phyloP scores from a whole-genome alignment of 2,329 filamentous ascomycete species.

The Neonectria hederae region DNA sequence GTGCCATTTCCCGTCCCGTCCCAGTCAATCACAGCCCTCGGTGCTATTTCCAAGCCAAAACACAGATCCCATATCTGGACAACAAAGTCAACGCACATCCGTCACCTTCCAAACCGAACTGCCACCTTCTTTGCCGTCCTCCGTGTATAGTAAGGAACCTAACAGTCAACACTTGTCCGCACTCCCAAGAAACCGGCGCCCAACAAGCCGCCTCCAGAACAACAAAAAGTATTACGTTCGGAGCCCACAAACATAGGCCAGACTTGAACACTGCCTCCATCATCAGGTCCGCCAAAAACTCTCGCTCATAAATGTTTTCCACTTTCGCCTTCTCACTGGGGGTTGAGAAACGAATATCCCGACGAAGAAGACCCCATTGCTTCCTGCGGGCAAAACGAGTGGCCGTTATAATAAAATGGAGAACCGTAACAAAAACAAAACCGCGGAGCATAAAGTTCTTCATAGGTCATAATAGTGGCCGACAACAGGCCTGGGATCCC shows the following conservation, averaged over 20 bases:
- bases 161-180: slow-evolving; percentile 12
- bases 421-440: background rate
- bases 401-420: slow-evolving; percentile 11
- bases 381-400: slow-evolving; percentile 12
- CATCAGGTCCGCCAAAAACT: background rate
- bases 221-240: slow-evolving; percentile 15
- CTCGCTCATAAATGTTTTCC: background rate
- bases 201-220: slow-evolving; percentile 9
- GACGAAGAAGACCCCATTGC: slow-evolving; percentile 4
- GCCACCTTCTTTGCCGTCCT: slow-evolving; percentile 1
- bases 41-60: slow-evolving; percentile 11
- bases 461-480: slow-evolving; percentile 2
- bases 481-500: slow-evolving; percentile 10
- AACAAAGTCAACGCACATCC: slow-evolving; percentile 7
- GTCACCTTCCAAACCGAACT: slow-evolving; percentile 1
- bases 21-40: background rate
- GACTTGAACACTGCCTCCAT: slow-evolving; percentile 7
- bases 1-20: background rate
- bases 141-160: background rate
- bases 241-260: slow-evolving; percentile 2
- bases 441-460: slow-evolving; percentile 4
- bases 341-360: slow-evolving; percentile 3
- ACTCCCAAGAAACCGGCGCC: slow-evolving; percentile 4
- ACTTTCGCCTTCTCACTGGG: slow-evolving; percentile 2
- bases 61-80: slow-evolving; percentile 1